Evolutionary conservation across 2,329 filamentous ascomycete species (phyloP), one percentile per base, ranked within the genome.

Genomic region (Arthrinium puccinioides): DNA sequence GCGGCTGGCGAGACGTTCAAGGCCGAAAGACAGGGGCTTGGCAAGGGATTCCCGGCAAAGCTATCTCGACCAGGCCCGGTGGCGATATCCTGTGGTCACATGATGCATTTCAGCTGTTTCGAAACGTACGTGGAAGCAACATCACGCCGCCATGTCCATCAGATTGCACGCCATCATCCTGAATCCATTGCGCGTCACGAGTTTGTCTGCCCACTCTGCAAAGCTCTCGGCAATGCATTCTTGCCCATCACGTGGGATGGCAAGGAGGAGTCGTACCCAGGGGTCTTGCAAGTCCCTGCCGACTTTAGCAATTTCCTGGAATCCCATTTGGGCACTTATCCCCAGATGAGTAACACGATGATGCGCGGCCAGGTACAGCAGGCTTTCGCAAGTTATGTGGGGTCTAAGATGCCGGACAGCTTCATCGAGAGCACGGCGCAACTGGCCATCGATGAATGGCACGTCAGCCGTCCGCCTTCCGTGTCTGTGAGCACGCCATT

Each of bases 51-150:
- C 53, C 83, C 87, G 3, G 70, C 79, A 6, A 68, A 73, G 9
- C 70, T 79, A 27, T 79, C 79, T 23, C 70, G 74, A 20, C 69
- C 76, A 14, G 92, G 89, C 0, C 85, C 90, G 1, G 83, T 97
- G 2, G 86, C 89, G 9, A 86, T 85, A 24, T 87, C 90, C 9
- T 98, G 92, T 60, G 92, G 92, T 3, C 92, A 98, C 59, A 94
- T 98, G 53, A 98, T 98, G 92, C 92, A 98, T 59, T 97, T 86
- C 57, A 80, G 77, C 48, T 98, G 92, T 62, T 98, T 98, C 55
- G 88, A 96, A 52, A 77, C 84, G 27, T 98, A 97, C 54, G 84
- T 87, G 46, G 78, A 85, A 31, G 87, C 90, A 4, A 94, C 87
- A 1, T 72, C 82, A 37, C 76, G 89, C 42, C 78, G 92, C 26